Percentiles rank a stretch among this genome's conserved stretches.
phyloP scores from a whole-genome alignment of 768 basidiomycete genomes.

The Boletus vermiculosoides region DNA sequence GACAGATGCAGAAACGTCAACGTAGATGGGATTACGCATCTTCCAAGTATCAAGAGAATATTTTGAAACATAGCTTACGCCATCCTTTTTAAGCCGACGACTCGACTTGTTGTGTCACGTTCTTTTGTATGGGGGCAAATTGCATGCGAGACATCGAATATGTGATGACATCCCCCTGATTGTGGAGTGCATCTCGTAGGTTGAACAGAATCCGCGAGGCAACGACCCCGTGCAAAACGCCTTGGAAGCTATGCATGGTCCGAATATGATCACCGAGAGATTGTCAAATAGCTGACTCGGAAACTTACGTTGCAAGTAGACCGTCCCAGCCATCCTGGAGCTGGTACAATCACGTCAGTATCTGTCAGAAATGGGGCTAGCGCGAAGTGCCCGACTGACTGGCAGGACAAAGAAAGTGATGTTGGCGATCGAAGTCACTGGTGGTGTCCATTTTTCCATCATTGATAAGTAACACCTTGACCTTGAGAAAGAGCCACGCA shows the following conservation, averaged over 20 bases:
- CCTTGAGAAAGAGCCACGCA: background rate
- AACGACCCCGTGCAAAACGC: conserved; percentile 6
- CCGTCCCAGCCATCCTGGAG: conserved; percentile 2
- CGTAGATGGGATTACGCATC: background rate
- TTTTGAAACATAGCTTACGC: background rate
- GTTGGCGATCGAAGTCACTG: conserved; percentile 1
- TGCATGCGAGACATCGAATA: background rate
- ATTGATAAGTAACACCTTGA: background rate
- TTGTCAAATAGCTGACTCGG: background rate
- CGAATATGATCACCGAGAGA: background rate
- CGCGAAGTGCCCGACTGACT: background rate
- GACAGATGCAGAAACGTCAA: background rate
- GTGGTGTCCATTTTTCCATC: background rate
- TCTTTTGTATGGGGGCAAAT: background rate
- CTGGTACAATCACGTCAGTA: background rate
- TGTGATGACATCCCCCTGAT: background rate
- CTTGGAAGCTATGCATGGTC: conserved; percentile 7
- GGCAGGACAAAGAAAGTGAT: conserved; percentile 2
- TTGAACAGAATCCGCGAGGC: conserved; percentile 13
- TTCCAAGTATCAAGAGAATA: too few species aligned
- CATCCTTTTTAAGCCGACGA: background rate
- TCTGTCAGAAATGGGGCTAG: background rate
- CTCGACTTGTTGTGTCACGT: background rate
- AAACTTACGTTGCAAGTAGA: background rate
- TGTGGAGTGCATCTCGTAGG: background rate